Conservation (phyloP, 129 eudicot species). For the Tagetes erecta region DNA sequence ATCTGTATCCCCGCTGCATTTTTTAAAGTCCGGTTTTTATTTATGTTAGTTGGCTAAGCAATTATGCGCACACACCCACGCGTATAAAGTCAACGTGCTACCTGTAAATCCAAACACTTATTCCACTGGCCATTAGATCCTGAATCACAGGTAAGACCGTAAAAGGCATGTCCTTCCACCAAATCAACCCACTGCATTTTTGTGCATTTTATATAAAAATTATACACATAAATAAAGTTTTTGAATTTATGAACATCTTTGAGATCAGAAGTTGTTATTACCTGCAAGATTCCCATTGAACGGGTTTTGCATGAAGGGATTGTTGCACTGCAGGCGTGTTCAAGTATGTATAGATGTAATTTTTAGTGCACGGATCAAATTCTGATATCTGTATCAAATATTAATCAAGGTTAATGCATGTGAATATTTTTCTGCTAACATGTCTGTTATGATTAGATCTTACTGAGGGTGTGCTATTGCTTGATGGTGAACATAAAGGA, state of each 20-base stretch:
- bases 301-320: conserved; percentile 56
- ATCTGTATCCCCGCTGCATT: conserved; percentile 62
- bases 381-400: conserved; percentile 45
- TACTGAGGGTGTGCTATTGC: conserved; percentile 50
- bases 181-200: conserved; percentile 23
- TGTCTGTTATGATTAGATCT: neutral
- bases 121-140: conserved; percentile 56
- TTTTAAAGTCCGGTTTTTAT: neutral
- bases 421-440: neutral
- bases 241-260: conserved; percentile 5
- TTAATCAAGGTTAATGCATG: conserved; percentile 8
- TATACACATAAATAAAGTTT: neutral
- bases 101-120: conserved; percentile 70
- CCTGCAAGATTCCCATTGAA: conserved; percentile 62
- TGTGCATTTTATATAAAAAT: neutral
- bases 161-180: conserved; percentile 44
- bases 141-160: conserved; percentile 58
- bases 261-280: conserved; percentile 28
- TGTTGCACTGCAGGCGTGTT: conserved; percentile 67
- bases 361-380: conserved; percentile 63
- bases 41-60: neutral
- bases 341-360: conserved; percentile 47
- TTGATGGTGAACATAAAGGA: conserved; percentile 44
- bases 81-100: conserved; percentile 6
- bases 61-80: neutral